These are phyloP conservation scores for Leishmania amazonensis DNA, from an alignment of 208 protist genomes.

Conservation along the genomic window DNA sequence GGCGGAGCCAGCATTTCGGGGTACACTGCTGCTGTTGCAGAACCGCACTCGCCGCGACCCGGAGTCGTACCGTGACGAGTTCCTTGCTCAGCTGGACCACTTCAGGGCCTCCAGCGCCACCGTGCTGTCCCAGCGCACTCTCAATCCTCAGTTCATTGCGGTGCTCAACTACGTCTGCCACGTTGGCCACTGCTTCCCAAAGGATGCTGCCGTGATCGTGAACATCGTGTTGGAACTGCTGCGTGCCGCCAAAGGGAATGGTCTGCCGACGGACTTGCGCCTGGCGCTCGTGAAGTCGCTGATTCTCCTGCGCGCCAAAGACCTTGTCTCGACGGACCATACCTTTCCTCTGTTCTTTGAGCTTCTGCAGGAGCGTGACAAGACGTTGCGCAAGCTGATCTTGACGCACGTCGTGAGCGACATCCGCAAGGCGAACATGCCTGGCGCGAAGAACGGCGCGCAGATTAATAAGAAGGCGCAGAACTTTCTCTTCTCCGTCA, in stretches of 20 bases:
- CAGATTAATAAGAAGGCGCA: slow-evolving; percentile 94
- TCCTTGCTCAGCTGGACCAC: slow-evolving; percentile 94
- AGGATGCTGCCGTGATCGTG: slow-evolving; percentile 73
- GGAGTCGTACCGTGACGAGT: slow-evolving; percentile 96
- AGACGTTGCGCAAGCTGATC: slow-evolving; percentile 88
- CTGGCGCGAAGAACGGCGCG: slow-evolving; percentile 83
- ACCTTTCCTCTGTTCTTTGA: slow-evolving; percentile 96
- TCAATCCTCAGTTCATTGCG: slow-evolving; percentile 89
- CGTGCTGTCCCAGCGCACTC: slow-evolving; percentile 81
- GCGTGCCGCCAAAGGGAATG: slow-evolving; percentile 67
- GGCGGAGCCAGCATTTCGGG: slow-evolving; percentile 81
- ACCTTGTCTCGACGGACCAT: slow-evolving; percentile 80
- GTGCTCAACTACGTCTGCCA: slow-evolving; percentile 88
- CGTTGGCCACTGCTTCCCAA: slow-evolving; percentile 91
- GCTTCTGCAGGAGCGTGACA: slow-evolving; percentile 96
- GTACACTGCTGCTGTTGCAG: slow-evolving; percentile 95
- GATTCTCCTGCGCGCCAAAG: slow-evolving; percentile 94
- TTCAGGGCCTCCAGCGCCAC: slow-evolving; percentile 92
- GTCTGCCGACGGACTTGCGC: slow-evolving; percentile 84
- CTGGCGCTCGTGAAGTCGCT: slow-evolving; percentile 90
- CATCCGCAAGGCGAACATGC: slow-evolving; percentile 94
- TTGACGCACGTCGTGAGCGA: slow-evolving; percentile 95
- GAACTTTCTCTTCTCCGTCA: slow-evolving; percentile 96
- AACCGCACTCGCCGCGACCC: slow-evolving; percentile 96
- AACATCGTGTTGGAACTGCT: slow-evolving; percentile 92